A percentile compares a stretch with the other conserved stretches of the same genome.
Evolutionary conservation across 2,329 filamentous ascomycete species (phyloP).

Genomic region (Talaromyces sp.): DNA sequence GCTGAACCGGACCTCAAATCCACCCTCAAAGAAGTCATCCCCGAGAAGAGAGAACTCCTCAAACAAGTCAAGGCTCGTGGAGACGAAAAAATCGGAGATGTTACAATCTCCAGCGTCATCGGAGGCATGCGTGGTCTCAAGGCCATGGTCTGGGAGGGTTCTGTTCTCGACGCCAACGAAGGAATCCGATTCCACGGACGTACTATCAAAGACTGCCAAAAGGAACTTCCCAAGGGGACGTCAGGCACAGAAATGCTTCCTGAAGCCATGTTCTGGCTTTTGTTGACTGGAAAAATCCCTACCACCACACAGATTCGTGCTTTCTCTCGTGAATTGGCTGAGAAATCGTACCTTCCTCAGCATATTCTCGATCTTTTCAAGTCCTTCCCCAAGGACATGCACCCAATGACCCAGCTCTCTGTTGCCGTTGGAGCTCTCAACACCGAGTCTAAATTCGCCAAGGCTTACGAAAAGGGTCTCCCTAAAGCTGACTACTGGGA

Average conservation of each 20-base stretch:
- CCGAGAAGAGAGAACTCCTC: slow-evolving; percentile 86
- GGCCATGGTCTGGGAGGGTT: slow-evolving; percentile 98
- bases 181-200: slow-evolving; percentile 97
- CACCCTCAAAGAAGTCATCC: slow-evolving; percentile 78
- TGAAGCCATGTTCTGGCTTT: slow-evolving; percentile 99
- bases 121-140: slow-evolving; percentile 97
- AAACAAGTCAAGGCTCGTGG: slow-evolving; percentile 88
- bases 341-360: slow-evolving; percentile 76
- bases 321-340: slow-evolving; percentile 82
- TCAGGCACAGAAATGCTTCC: slow-evolving; percentile 93
- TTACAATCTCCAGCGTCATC: slow-evolving; percentile 90
- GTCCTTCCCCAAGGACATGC: slow-evolving; percentile 81
- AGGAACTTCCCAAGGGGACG: slow-evolving; percentile 86
- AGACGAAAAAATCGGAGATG: slow-evolving; percentile 80
- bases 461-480: slow-evolving; percentile 84
- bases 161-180: slow-evolving; percentile 92
- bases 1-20: slow-evolving; percentile 87
- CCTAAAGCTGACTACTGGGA: slow-evolving; percentile 99
- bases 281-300: slow-evolving; percentile 89
- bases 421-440: slow-evolving; percentile 95
- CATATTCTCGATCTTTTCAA: slow-evolving; percentile 88
- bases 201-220: slow-evolving; percentile 97
- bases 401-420: slow-evolving; percentile 98
- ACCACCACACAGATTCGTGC: slow-evolving; percentile 75
- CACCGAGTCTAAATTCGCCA: slow-evolving; percentile 89